Percentiles rank a stretch among this genome's conserved stretches.
Conservation (phyloP, 2,329 filamentous ascomycete species). For the Passalora sequoiae region DNA sequence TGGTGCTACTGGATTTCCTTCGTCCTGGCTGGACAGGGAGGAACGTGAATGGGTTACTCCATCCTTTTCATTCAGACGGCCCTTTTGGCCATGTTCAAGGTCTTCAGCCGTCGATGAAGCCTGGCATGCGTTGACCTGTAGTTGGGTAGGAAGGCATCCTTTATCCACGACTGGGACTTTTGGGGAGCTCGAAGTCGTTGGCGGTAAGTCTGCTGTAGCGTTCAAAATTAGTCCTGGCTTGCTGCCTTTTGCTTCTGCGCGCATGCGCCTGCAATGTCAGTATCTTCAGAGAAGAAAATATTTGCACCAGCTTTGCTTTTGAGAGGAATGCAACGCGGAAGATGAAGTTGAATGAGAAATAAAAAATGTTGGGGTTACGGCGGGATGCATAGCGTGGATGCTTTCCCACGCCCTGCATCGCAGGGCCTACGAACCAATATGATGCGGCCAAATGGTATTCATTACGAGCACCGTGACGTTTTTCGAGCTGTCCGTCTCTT, state of each 20-base stretch:
- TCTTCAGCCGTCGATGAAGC: constrained; percentile 13
- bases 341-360: neutral
- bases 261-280: constrained; percentile 19
- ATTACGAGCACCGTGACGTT: neutral
- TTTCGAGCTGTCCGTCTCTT: neutral
- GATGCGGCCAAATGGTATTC: neutral
- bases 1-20: constrained; percentile 5
- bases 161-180: constrained; percentile 10
- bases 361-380: neutral
- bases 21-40: constrained; percentile 5
- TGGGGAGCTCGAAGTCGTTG: constrained; percentile 11
- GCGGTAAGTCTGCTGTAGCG: constrained; percentile 9
- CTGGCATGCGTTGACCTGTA: constrained; percentile 18
- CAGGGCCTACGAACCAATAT: neutral
- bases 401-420: neutral
- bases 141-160: constrained; percentile 18
- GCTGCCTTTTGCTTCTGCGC: constrained; percentile 38
- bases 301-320: neutral
- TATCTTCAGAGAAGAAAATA: neutral
- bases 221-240: constrained; percentile 40
- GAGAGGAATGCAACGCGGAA: neutral
- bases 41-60: neutral
- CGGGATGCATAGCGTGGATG: neutral
- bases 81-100: constrained; percentile 2
- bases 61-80: constrained; percentile 5